Base-by-base conservation (phyloP, 2,329 filamentous ascomycete genomes). In the Xenoacremonium recifei region DNA sequence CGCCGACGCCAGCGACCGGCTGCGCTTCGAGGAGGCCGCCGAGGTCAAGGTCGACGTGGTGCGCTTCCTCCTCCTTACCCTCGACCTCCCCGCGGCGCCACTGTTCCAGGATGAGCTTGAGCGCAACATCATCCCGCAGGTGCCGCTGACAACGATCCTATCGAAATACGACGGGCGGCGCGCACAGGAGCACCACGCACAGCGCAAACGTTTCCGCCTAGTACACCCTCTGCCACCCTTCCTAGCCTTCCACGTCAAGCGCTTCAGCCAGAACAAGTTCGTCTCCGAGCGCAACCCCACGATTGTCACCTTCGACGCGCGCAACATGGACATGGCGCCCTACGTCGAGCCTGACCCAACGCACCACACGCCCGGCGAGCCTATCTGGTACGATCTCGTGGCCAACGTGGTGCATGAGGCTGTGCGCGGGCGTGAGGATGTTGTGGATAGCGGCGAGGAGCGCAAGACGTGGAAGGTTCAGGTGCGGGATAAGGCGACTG, bases 191-290 rank as follows among this genome's bases (percentile, higher is more conserved):
- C 89, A 92, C 60, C 80, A 92, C 54, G 86, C 90, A 39, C 87
- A 92, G 57, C 84, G 93, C 49, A 87, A 92, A 57, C 85, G 93
- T 23, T 96, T 96, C 68, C 83, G 92, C 13, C 76, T 99, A 4
- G 71, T 95, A 35, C 91, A 96, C 59, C 93, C 93, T 1, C 76
- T 99, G 0, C 93, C 93, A 1, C 92, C 91, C 0, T 97, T 86
- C 62, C 80, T 99, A 15, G 74, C 93, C 39, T 89, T 99, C 70
- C 92, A 99, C 71, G 85, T 97, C 71, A 97, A 97, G 72, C 89
- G 93, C 55, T 99, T 99, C 76, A 89, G 85, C 54, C 84, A 87
- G 53, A 99, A 99, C 73, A 96, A 96, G 65, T 99, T 99, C 61
- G 88, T 99, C 16, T 81, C 86, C 3, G 92, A 97, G 69, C 87